Conservation (phyloP, 805 yeast species). For the Yarrowia keelungensis region DNA sequence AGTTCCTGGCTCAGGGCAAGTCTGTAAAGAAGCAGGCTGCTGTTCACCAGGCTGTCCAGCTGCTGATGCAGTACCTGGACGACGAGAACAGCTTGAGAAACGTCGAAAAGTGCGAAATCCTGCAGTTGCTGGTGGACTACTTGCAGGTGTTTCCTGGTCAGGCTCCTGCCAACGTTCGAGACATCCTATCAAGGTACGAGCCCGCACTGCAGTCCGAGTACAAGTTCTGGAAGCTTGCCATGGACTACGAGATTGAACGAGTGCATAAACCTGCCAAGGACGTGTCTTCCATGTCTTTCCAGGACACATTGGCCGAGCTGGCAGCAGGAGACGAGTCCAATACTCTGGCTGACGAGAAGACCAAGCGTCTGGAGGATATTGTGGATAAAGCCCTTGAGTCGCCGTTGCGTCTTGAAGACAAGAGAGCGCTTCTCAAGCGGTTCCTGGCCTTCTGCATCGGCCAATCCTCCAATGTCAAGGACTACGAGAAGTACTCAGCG, state of each 20-base stretch:
- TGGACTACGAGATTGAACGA: slow-evolving; percentile 47
- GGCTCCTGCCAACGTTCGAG: slow-evolving; percentile 44
- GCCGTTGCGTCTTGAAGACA: slow-evolving; percentile 14
- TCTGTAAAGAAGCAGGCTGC: slow-evolving; percentile 35
- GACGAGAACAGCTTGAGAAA: slow-evolving; percentile 31
- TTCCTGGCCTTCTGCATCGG: slow-evolving; percentile 15
- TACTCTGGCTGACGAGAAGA: slow-evolving; percentile 8
- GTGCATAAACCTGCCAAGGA: slow-evolving; percentile 12
- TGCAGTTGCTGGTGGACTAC: slow-evolving; percentile 17
- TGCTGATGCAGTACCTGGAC: slow-evolving; percentile 27
- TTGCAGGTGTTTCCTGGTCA: slow-evolving; percentile 38
- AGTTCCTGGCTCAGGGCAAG: slow-evolving; percentile 27
- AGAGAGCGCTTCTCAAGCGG: slow-evolving; percentile 19
- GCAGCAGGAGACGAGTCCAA: neutral
- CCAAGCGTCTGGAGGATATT: slow-evolving; percentile 10
- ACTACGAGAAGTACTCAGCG: slow-evolving; percentile 32
- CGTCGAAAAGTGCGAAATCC: slow-evolving; percentile 28
- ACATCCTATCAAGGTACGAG: slow-evolving; percentile 43
- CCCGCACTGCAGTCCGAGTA: slow-evolving; percentile 43
- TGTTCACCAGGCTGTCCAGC: slow-evolving; percentile 37
- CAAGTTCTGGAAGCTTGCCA: slow-evolving; percentile 49
- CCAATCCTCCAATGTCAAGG: slow-evolving; percentile 21
- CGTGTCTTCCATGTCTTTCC: slow-evolving; percentile 16
- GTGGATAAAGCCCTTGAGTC: slow-evolving; percentile 17
- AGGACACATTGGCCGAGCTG: slow-evolving; percentile 19